These are phyloP conservation scores for Globisporangium yorkense DNA, from an alignment of 352 stramenopile genomes.

Conservation along the genomic window DNA sequence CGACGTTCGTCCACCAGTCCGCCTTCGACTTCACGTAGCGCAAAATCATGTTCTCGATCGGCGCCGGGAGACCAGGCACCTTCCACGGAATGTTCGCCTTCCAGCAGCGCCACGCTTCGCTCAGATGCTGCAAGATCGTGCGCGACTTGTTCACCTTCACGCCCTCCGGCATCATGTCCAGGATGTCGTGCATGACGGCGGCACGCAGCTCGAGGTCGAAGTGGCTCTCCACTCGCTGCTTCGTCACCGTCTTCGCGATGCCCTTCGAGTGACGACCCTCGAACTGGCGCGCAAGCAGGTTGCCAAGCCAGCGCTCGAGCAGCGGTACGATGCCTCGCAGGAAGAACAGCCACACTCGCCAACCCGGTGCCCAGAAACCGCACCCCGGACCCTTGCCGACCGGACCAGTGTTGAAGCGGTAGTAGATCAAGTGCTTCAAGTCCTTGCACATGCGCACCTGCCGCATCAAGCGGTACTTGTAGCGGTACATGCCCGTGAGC, in stretches of 20 bases:
- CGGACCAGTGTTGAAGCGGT: slow-evolving; percentile 99
- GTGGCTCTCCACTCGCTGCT: slow-evolving; percentile 99
- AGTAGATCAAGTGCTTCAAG: slow-evolving; percentile 99
- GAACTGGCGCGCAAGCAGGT: slow-evolving; percentile 98
- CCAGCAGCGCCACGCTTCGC: slow-evolving; percentile 97
- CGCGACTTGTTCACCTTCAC: slow-evolving; percentile 99
- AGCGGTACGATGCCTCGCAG: slow-evolving; percentile 97
- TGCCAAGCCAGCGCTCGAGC: slow-evolving; percentile 98
- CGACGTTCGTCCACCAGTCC: slow-evolving; percentile 98
- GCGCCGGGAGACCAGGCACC: slow-evolving; percentile 97
- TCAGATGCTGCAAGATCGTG: slow-evolving; percentile 98
- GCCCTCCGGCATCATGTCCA: slow-evolving; percentile 99
- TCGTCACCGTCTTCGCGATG: slow-evolving; percentile 99
- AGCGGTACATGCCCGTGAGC: slow-evolving; percentile 99
- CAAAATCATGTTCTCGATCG: slow-evolving; percentile 99
- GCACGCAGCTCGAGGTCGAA: slow-evolving; percentile 99
- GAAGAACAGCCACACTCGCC: slow-evolving; percentile 99
- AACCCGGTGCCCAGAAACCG: slow-evolving; percentile 98
- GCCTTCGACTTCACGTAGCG: slow-evolving; percentile 99
- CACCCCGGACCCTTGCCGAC: slow-evolving; percentile 99
- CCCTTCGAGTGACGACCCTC: slow-evolving; percentile 98
- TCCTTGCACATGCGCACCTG: slow-evolving; percentile 99
- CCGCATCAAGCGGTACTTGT: slow-evolving; percentile 98
- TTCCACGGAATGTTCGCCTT: slow-evolving; percentile 99
- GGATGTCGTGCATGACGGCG: slow-evolving; percentile 99